A percentile compares a stretch with the other conserved stretches of the same genome.
phyloP scores from a whole-genome alignment of 2,329 filamentous ascomycete species.

The Hirsutella rhossiliensis region DNA sequence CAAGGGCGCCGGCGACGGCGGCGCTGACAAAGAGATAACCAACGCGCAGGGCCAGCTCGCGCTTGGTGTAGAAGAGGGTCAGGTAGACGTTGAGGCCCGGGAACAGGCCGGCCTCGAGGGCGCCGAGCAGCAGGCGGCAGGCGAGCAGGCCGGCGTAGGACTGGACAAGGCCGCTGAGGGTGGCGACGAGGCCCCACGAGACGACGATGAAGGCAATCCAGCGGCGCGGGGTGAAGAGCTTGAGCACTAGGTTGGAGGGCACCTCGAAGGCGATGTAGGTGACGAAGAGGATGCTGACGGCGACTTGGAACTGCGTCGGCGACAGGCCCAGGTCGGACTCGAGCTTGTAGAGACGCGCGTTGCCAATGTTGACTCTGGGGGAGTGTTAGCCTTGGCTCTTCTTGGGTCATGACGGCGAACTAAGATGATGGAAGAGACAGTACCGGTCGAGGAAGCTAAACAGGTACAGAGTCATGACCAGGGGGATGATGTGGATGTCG shows the following conservation, averaged over 20 bases:
- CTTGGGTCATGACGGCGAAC: slow-evolving; percentile 8
- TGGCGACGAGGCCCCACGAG: slow-evolving; percentile 57
- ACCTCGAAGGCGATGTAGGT: slow-evolving; percentile 52
- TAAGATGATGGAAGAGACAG: background rate
- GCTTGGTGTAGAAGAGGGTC: slow-evolving; percentile 65
- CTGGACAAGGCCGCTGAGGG: slow-evolving; percentile 54
- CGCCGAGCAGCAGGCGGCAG: slow-evolving; percentile 55
- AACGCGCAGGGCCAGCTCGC: slow-evolving; percentile 59
- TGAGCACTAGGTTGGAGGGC: slow-evolving; percentile 52
- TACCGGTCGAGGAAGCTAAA: slow-evolving; percentile 62
- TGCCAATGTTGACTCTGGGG: slow-evolving; percentile 56
- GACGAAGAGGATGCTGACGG: slow-evolving; percentile 55
- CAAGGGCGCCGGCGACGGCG: slow-evolving; percentile 59
- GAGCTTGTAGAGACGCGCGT: slow-evolving; percentile 54
- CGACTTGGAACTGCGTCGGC: slow-evolving; percentile 55
- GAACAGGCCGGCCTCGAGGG: slow-evolving; percentile 58
- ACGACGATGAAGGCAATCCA: slow-evolving; percentile 55
- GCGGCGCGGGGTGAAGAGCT: slow-evolving; percentile 47
- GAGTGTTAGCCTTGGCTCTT: background rate
- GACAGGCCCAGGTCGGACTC: slow-evolving; percentile 49
- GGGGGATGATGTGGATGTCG: slow-evolving; percentile 50
- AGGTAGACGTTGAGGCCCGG: slow-evolving; percentile 58
- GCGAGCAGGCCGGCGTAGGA: slow-evolving; percentile 55
- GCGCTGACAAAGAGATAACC: slow-evolving; percentile 62
- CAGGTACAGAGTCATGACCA: slow-evolving; percentile 59